Conservation (phyloP, 2,329 filamentous ascomycete genomes). For the Byssothecium circinans region DNA sequence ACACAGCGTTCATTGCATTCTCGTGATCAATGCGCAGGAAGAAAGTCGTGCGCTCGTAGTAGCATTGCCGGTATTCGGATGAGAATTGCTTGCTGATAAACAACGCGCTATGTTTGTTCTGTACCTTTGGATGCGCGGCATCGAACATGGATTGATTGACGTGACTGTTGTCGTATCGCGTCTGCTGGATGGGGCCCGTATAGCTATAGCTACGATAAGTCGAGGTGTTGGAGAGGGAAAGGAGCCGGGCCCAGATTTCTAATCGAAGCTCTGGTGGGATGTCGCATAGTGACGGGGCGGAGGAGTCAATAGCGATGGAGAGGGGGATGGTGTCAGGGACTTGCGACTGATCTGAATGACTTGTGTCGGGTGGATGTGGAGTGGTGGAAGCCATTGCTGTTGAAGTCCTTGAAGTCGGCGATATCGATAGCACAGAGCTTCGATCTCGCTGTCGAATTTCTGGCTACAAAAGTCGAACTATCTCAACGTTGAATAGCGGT, state of each 20-base stretch:
- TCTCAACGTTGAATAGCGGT: too few relatives aligned
- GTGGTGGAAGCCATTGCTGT: too few relatives aligned
- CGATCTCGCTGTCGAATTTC: too few relatives aligned
- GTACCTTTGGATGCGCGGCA: not conserved
- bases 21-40: slow-evolving; percentile 15
- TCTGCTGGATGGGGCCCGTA: slow-evolving; percentile 1
- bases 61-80: slow-evolving; percentile 17
- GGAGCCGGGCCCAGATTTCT: slow-evolving; percentile 10
- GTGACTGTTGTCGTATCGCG: not conserved
- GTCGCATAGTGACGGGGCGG: not conserved
- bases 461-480: too few relatives aligned
- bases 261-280: slow-evolving; percentile 15
- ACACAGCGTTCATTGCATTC: slow-evolving; percentile 8
- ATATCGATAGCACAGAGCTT: too few relatives aligned
- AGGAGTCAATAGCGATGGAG: too few relatives aligned
- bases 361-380: too few relatives aligned
- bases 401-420: too few relatives aligned
- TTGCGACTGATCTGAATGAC: too few relatives aligned
- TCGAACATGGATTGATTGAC: not conserved
- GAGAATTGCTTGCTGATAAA: slow-evolving; percentile 10
- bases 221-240: slow-evolving; percentile 6
- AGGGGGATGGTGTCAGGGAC: too few relatives aligned
- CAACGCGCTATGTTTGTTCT: slow-evolving; percentile 12
- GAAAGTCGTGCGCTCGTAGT: slow-evolving; percentile 21
- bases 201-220: slow-evolving; percentile 12